Base-by-base conservation (phyloP, 257 asterid species). In the Jaltomata sinuosa region DNA sequence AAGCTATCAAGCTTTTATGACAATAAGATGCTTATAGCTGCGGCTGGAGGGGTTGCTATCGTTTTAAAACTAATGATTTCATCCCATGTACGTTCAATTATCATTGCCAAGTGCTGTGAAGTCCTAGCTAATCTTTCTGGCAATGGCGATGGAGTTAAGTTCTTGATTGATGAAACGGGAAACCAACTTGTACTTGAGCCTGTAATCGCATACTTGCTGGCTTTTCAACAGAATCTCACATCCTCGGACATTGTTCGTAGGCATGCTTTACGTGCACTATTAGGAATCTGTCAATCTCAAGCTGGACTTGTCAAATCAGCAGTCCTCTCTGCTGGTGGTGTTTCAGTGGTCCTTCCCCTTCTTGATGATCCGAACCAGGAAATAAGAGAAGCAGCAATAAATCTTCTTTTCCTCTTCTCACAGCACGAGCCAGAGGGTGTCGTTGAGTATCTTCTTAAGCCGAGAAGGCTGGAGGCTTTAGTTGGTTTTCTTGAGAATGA, bases 341-440 rank as follows among this genome's bases (percentile, higher is more conserved):
- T 91, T 84, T 89, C 93, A 1, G 89, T 87, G 2, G 86, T 92
- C 78, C 92, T 92, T 34, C 87, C 91, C 8, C 89, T 92, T 80
- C 94, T 91, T 29, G 96, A 92, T 71, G 93, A 92, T 61, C 52
- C 92, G 1, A 91, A 88, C 80, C 90, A 89, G 49, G 94, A 91
- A 84, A 90, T 91, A 74, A 87, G 91, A 19, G 96, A 92, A 50
- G 45, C 86, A 14, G 94, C 96, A 3, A 91, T 92, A 72, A 91
- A 90, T 54, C 88, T 91, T 50, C 89, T 90, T 69, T 92, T 89
- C 81, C 89, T 92, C 11, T 91, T 92, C 89, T 91, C 94, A 27
- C 94, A 92, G 67, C 96, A 92, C 27, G 94, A 92, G 61, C 92
- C 94, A 1, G 91, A 89, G 54, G 96, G 91, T 12, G 91, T 92